phyloP scores from a whole-genome alignment of 2,329 filamentous ascomycete species.

The Microdochium paspali region DNA sequence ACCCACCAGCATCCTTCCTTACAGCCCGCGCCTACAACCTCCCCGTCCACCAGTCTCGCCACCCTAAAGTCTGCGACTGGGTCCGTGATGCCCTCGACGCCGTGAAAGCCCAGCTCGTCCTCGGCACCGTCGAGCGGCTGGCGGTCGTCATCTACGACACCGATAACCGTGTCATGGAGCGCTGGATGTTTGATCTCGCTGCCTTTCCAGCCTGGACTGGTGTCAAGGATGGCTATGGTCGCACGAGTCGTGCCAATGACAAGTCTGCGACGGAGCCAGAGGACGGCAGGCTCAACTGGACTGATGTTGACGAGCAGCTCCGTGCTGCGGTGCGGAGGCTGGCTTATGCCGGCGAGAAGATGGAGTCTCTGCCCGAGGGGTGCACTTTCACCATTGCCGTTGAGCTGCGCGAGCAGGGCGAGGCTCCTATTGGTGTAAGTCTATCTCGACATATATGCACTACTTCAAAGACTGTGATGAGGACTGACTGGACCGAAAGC shows the following conservation, averaged over 20 bases:
- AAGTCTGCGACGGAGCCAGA: conserved; percentile 3
- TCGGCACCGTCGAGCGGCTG: conserved; percentile 35
- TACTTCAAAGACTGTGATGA: too few species aligned
- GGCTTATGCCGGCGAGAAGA: conserved; percentile 46
- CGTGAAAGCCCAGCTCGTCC: conserved; percentile 59
- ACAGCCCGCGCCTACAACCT: conserved; percentile 75
- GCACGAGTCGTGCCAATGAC: conserved; percentile 2
- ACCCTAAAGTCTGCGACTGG: conserved; percentile 80
- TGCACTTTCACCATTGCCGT: conserved; percentile 72
- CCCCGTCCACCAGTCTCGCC: conserved; percentile 74
- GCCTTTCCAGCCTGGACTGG: conserved; percentile 36
- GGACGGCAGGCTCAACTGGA: conserved; percentile 31
- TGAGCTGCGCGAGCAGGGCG: conserved; percentile 54
- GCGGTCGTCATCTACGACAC: conserved; percentile 36
- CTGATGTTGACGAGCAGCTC: conserved; percentile 63
- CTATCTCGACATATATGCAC: background rate
- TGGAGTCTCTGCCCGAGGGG: conserved; percentile 47
- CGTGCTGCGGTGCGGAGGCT: conserved; percentile 57
- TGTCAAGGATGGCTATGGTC: conserved; percentile 1
- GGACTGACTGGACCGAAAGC: too few species aligned
- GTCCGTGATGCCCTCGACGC: conserved; percentile 71
- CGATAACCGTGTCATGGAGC: conserved; percentile 38
- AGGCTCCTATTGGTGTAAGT: conserved; percentile 49
- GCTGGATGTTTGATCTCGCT: conserved; percentile 51
- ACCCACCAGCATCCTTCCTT: conserved; percentile 70